These are phyloP conservation scores for Oxytropis ochrocephala DNA, from an alignment of 306 rosid genomes.

Conservation along the genomic window DNA sequence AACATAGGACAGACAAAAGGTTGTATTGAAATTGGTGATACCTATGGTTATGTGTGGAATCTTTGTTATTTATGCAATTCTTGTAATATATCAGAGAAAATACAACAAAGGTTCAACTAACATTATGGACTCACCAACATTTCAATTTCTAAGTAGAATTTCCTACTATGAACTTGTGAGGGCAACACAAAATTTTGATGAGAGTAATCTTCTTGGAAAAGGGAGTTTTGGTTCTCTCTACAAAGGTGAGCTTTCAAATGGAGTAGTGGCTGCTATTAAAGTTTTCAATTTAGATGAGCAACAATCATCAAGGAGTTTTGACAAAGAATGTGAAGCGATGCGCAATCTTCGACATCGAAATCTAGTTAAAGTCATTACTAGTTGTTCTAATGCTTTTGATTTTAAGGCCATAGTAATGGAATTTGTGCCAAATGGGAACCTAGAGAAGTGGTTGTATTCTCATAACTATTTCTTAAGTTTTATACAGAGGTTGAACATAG, in stretches of 20 bases:
- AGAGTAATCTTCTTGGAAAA: slow-evolving; percentile 20
- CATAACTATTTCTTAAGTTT: background rate
- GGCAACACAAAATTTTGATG: slow-evolving; percentile 8
- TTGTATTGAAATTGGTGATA: background rate
- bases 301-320: slow-evolving; percentile 12
- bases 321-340: slow-evolving; percentile 22
- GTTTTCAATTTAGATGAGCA: slow-evolving; percentile 10
- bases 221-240: slow-evolving; percentile 23
- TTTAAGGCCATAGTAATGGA: slow-evolving; percentile 23
- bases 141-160: background rate
- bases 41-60: background rate
- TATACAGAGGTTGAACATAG: slow-evolving; percentile 11
- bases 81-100: background rate
- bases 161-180: slow-evolving; percentile 16
- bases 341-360: slow-evolving; percentile 25
- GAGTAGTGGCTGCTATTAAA: slow-evolving; percentile 13
- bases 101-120: background rate
- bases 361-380: slow-evolving; percentile 6
- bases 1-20: background rate
- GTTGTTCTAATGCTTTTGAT: slow-evolving; percentile 17
- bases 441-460: slow-evolving; percentile 23
- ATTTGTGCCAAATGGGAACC: slow-evolving; percentile 12
- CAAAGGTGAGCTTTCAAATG: slow-evolving; percentile 15
- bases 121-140: background rate
- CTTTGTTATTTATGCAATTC: background rate